phyloP scores from a whole-genome alignment of 768 basidiomycete species.

The Xerocomus brunneocitrinus region DNA sequence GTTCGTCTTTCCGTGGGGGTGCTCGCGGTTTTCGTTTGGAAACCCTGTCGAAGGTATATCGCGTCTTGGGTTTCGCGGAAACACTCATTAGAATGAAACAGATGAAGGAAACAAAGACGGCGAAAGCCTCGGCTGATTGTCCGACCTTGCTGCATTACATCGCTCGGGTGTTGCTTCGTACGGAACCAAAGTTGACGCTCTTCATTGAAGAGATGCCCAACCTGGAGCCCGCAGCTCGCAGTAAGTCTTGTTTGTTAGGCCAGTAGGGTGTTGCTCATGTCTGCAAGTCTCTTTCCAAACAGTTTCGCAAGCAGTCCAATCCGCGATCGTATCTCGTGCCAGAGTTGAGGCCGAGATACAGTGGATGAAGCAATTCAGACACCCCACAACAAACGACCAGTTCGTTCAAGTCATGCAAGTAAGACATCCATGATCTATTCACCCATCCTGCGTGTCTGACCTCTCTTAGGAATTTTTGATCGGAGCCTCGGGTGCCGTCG shows the following conservation, averaged over 20 bases:
- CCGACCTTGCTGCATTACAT: slow-evolving; percentile 91
- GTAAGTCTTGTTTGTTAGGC: slow-evolving; percentile 34
- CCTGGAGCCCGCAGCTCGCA: slow-evolving; percentile 76
- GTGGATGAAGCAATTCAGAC: slow-evolving; percentile 32
- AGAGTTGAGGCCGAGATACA: slow-evolving; percentile 56
- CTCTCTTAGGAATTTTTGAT: slow-evolving; percentile 23
- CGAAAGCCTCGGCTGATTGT: slow-evolving; percentile 60
- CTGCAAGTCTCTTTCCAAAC: slow-evolving; percentile 68
- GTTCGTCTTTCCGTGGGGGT: slow-evolving; percentile 75
- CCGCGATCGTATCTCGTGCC: slow-evolving; percentile 51
- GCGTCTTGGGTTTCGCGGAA: neutral
- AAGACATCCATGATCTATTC: neutral
- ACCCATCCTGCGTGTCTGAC: neutral
- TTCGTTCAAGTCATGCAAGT: slow-evolving; percentile 74
- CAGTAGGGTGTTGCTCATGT: neutral
- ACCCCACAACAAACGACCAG: slow-evolving; percentile 44
- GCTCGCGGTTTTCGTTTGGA: slow-evolving; percentile 85
- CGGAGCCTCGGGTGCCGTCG: slow-evolving; percentile 48
- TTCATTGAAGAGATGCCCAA: slow-evolving; percentile 81
- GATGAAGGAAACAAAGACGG: slow-evolving; percentile 82
- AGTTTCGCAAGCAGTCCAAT: slow-evolving; percentile 53
- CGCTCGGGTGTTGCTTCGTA: slow-evolving; percentile 66
- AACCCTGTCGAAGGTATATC: slow-evolving; percentile 70
- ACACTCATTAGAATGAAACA: slow-evolving; percentile 25
- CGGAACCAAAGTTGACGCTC: slow-evolving; percentile 57